Evolutionary conservation across 345 rosid species (phyloP).

Genomic region (Eucalyptus polyanthemos): DNA sequence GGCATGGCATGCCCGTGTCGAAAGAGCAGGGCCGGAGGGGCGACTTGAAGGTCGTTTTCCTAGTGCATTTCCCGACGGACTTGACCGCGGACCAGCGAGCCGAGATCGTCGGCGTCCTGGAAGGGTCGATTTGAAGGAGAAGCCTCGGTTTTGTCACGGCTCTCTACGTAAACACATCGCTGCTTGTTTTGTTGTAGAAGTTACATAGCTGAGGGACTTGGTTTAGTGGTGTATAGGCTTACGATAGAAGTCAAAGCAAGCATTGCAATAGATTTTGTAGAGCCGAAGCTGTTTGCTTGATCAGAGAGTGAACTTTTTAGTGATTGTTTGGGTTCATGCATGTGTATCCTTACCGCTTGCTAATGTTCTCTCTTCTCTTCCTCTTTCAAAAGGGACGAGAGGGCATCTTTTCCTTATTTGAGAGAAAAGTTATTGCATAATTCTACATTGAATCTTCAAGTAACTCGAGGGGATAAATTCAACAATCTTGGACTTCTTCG

Average conservation of each 20-base stretch:
- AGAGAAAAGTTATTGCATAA: neutral
- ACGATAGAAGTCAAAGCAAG: neutral
- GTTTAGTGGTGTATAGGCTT: neutral
- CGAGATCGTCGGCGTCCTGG: slow-evolving; percentile 28
- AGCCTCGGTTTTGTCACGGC: neutral
- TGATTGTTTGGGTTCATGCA: neutral
- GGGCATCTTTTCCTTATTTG: too few species aligned
- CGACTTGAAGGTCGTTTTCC: slow-evolving; percentile 32
- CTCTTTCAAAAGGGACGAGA: neutral
- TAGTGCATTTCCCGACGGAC: slow-evolving; percentile 31
- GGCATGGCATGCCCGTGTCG: slow-evolving; percentile 59
- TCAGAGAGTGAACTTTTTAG: neutral
- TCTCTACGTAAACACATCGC: neutral
- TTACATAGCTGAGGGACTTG: neutral
- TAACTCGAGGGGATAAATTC: too few species aligned
- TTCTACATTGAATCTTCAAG: neutral
- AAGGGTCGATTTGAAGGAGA: slow-evolving; percentile 6
- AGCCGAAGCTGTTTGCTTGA: neutral
- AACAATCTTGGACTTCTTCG: too few species aligned
- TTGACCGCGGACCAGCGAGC: slow-evolving; percentile 39
- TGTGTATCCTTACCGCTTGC: neutral
- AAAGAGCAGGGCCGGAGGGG: slow-evolving; percentile 53
- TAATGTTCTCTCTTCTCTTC: neutral
- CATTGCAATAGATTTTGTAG: neutral
- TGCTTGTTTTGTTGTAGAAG: neutral